Conservation (phyloP, 2,329 filamentous ascomycete species). For the Myriosclerotinia duriaeana region DNA sequence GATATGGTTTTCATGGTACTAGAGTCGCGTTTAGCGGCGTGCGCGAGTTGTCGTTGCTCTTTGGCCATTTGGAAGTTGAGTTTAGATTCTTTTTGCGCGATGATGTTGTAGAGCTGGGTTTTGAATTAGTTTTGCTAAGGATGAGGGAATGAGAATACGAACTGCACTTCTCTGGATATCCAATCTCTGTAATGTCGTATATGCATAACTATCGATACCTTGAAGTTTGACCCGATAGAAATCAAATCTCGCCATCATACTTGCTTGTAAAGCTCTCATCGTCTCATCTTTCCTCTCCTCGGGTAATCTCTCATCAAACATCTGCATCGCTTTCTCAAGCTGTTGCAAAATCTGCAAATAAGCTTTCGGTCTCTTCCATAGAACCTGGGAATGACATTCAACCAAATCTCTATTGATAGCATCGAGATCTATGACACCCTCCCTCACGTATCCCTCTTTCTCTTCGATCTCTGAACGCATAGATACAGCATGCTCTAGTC, state of each 20-base stretch:
- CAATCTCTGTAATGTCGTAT: constrained; percentile 59
- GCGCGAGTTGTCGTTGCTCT: constrained; percentile 45
- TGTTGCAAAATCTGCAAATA: constrained; percentile 55
- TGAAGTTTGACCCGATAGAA: constrained; percentile 62
- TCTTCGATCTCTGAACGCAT: constrained; percentile 46
- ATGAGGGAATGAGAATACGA: constrained; percentile 37
- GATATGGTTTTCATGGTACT: constrained; percentile 65
- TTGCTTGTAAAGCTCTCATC: constrained; percentile 51
- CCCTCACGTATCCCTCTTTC: constrained; percentile 54
- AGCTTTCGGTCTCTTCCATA: constrained; percentile 63
- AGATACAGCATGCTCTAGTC: constrained; percentile 60
- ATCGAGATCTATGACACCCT: constrained; percentile 56
- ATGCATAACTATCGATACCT: constrained; percentile 62
- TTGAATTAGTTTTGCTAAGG: not conserved
- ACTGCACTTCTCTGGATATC: constrained; percentile 62
- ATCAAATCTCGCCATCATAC: constrained; percentile 54
- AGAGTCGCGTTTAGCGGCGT: constrained; percentile 45
- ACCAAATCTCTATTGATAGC: constrained; percentile 61
- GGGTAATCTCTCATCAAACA: constrained; percentile 26
- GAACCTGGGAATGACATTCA: constrained; percentile 61
- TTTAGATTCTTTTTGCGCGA: constrained; percentile 63
- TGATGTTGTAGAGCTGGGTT: constrained; percentile 61
- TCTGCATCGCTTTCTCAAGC: constrained; percentile 50
- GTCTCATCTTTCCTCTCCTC: constrained; percentile 23
- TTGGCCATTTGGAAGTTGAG: constrained; percentile 58